phyloP scores from a whole-genome alignment of 768 basidiomycete species.

The Mycena rebaudengoi region DNA sequence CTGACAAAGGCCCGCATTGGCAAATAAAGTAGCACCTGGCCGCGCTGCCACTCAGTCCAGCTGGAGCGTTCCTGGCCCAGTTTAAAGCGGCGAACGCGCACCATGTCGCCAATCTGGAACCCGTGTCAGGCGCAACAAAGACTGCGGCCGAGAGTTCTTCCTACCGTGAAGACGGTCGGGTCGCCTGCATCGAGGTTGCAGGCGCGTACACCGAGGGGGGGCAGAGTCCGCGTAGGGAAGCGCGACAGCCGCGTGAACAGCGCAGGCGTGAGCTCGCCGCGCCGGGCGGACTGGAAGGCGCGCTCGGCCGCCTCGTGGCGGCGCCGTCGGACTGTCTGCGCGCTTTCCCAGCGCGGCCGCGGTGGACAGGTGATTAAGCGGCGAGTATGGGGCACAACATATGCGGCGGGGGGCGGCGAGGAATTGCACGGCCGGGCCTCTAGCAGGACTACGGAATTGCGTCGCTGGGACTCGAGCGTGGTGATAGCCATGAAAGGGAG shows the following conservation, averaged over 20 bases:
- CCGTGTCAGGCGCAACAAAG: background rate
- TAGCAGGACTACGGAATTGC: slow-evolving; percentile 7
- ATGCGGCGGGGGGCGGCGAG: background rate
- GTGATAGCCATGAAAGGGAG: slow-evolving; percentile 6
- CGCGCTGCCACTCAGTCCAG: slow-evolving; percentile 18
- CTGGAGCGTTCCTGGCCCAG: background rate
- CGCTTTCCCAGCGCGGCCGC: background rate
- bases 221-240: slow-evolving; percentile 10
- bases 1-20: slow-evolving; percentile 15
- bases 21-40: background rate
- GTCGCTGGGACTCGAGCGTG: slow-evolving; percentile 13
- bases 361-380: too few species aligned
- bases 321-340: background rate
- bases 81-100: slow-evolving; percentile 20
- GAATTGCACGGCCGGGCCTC: background rate
- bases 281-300: background rate
- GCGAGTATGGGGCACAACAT: too few species aligned
- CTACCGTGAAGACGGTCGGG: background rate
- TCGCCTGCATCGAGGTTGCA: slow-evolving; percentile 7
- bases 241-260: slow-evolving; percentile 5
- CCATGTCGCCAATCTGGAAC: slow-evolving; percentile 8
- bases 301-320: slow-evolving; percentile 2
- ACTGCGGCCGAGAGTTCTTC: too few species aligned
- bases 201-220: background rate
- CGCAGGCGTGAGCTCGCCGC: background rate